Evolutionary conservation across 2,329 filamentous ascomycete species (phyloP), one percentile per base, ranked within the genome.

Genomic region (Fusarium brevicatenulatum): DNA sequence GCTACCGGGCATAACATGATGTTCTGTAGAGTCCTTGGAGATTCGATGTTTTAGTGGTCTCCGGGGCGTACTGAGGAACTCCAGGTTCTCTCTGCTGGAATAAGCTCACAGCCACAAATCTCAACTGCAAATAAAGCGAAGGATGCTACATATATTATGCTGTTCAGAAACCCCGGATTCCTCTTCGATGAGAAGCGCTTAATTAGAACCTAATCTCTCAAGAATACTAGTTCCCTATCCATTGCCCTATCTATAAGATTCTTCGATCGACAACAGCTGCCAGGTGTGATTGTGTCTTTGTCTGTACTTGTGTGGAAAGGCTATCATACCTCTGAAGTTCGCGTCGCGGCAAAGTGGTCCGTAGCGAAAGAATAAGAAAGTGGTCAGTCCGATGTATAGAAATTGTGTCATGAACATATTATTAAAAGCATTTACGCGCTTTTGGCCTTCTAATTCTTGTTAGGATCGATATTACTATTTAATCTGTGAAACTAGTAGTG

Each of bases 121-220:
- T n/a, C n/a, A n/a, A n/a, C n/a, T n/a, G n/a, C n/a, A n/a, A n/a
- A n/a, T n/a, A 15, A 25, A 19, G 9, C 4, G 6, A 52, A 52
- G 12, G 12, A 23, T 7, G 30, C n/a, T 10, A 36, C n/a, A 25
- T 11, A 25, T 8, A 25, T 19, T 15, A 25, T 25, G 12, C 9
- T 19, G 8, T 0, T 8, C 11, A 2, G 2, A 34, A 25, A 19
- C 3, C 30, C 3, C 7, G 10, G 11, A 34, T 19, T 4, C 3
- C 8, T 23, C 7, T 4, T 18, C 9, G 11, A 19, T 2, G 21
- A 34, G 21, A 21, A 7, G 4, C 18, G 13, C 13, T 36, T 25
- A 10, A 28, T 11, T 11, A 37, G 13, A 37, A 53, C 7, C 5
- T 3, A 12, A 7, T 21, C 9, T 36, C 11, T 25, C 2, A 0